Evolutionary conservation across 352 stramenopile species (phyloP).

Genomic region (Phytophthora cryptogea): DNA sequence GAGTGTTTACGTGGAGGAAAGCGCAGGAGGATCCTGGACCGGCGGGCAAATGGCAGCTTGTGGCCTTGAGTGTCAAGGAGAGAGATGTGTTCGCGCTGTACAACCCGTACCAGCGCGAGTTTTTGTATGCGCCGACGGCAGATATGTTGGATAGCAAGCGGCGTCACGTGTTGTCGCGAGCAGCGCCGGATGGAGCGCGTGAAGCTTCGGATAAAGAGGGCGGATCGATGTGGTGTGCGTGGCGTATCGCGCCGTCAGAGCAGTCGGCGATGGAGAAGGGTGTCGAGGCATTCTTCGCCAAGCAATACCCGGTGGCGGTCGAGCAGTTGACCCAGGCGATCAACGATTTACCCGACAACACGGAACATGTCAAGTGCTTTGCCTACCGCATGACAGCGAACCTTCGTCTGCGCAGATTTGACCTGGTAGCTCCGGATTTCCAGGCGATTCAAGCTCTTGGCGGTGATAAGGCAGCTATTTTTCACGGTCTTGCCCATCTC

Average conservation of each 20-base stretch:
- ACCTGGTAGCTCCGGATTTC: slow-evolving; percentile 56
- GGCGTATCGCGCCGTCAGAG: slow-evolving; percentile 46
- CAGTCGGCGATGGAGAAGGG: slow-evolving; percentile 57
- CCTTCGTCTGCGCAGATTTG: slow-evolving; percentile 57
- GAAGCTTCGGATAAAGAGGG: slow-evolving; percentile 44
- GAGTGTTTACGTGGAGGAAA: slow-evolving; percentile 71
- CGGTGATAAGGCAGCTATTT: slow-evolving; percentile 76
- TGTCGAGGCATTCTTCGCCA: slow-evolving; percentile 74
- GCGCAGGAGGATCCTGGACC: slow-evolving; percentile 44
- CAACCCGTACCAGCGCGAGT: slow-evolving; percentile 77
- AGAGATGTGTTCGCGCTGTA: slow-evolving; percentile 76
- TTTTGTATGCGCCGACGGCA: slow-evolving; percentile 59
- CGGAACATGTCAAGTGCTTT: slow-evolving; percentile 75
- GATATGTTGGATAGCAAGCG: slow-evolving; percentile 60
- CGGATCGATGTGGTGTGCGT: slow-evolving; percentile 50
- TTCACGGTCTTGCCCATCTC: slow-evolving; percentile 69
- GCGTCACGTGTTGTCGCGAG: slow-evolving; percentile 57
- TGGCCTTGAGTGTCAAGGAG: slow-evolving; percentile 43
- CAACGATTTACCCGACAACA: slow-evolving; percentile 55
- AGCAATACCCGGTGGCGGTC: slow-evolving; percentile 62
- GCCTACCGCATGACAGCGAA: slow-evolving; percentile 78
- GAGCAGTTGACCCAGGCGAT: slow-evolving; percentile 52
- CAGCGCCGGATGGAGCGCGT: slow-evolving; percentile 46
- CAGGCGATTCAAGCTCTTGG: slow-evolving; percentile 57
- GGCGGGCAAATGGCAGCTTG: slow-evolving; percentile 66